Evolutionary conservation across 2,329 filamentous ascomycete genomes (phyloP).

Genomic region (Pseudocercospora macadamiae): DNA sequence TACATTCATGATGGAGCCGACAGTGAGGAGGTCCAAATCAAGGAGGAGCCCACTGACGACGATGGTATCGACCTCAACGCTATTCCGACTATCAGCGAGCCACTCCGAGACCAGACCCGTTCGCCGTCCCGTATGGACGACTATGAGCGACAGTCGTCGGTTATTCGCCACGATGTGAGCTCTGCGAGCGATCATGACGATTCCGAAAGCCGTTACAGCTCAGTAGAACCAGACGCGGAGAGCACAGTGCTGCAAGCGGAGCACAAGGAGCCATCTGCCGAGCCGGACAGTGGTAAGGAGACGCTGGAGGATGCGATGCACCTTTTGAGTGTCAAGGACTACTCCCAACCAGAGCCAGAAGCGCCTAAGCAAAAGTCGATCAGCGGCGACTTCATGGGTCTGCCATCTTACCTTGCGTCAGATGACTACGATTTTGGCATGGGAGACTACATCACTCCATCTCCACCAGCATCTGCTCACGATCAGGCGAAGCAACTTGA

Average conservation of each 20-base stretch:
- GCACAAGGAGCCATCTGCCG: slow-evolving; percentile 8
- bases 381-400: slow-evolving; percentile 33
- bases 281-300: slow-evolving; percentile 35
- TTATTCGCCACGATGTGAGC: slow-evolving; percentile 57
- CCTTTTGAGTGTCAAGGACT: slow-evolving; percentile 39
- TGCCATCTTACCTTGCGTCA: slow-evolving; percentile 45
- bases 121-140: slow-evolving; percentile 52
- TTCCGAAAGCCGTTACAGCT: slow-evolving; percentile 61
- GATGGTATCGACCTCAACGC: slow-evolving; percentile 67
- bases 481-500: slow-evolving; percentile 29
- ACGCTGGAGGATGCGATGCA: slow-evolving; percentile 40
- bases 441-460: slow-evolving; percentile 56
- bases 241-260: slow-evolving; percentile 33
- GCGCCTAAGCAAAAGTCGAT: slow-evolving; percentile 18
- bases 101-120: slow-evolving; percentile 57
- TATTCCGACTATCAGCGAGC: slow-evolving; percentile 51
- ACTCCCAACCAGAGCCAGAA: slow-evolving; percentile 33
- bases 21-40: slow-evolving; percentile 71
- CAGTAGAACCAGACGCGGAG: slow-evolving; percentile 38
- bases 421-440: slow-evolving; percentile 60
- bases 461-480: slow-evolving; percentile 41
- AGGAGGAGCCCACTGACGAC: slow-evolving; percentile 60
- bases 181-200: slow-evolving; percentile 47
- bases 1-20: slow-evolving; percentile 55
- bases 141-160: slow-evolving; percentile 51